These are phyloP conservation scores for Colletotrichum simmondsii DNA, from an alignment of 2,329 filamentous ascomycete genomes.

Conservation along the genomic window DNA sequence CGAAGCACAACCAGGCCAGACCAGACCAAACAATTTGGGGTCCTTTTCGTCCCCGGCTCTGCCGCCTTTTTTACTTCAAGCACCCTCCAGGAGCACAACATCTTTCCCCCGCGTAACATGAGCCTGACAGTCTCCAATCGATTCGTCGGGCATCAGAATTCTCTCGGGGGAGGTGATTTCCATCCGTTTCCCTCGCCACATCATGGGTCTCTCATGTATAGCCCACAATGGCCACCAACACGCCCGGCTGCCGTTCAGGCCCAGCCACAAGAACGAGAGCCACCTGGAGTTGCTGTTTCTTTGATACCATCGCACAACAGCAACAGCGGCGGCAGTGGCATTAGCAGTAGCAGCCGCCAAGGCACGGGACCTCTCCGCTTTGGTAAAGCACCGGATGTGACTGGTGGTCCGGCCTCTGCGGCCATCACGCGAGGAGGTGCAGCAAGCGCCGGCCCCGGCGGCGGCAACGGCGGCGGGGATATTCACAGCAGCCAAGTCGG, in stretches of 20 bases:
- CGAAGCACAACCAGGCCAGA: neutral
- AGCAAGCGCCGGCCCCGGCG: neutral
- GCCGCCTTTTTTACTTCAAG: neutral
- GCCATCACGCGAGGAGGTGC: neutral
- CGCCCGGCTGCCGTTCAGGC: conserved; percentile 17
- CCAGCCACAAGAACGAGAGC: conserved; percentile 16
- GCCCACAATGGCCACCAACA: conserved; percentile 30
- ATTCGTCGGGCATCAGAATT: conserved; percentile 26
- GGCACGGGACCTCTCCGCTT: neutral
- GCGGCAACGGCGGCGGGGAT: neutral
- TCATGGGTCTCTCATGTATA: conserved; percentile 32
- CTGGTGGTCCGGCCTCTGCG: neutral
- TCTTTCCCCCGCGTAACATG: conserved; percentile 11
- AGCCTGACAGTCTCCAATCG: conserved; percentile 31
- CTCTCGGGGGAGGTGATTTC: conserved; percentile 27
- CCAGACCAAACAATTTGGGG: neutral
- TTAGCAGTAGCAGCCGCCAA: neutral
- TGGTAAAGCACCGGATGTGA: neutral
- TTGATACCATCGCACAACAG: conserved; percentile 6
- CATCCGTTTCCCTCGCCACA: conserved; percentile 21
- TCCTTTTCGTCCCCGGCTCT: neutral
- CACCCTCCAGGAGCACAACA: neutral
- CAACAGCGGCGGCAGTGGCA: neutral
- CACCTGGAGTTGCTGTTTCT: neutral
- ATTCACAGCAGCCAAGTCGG: neutral